phyloP scores from a whole-genome alignment of 129 eudicot species.

The Flaveria robusta region DNA sequence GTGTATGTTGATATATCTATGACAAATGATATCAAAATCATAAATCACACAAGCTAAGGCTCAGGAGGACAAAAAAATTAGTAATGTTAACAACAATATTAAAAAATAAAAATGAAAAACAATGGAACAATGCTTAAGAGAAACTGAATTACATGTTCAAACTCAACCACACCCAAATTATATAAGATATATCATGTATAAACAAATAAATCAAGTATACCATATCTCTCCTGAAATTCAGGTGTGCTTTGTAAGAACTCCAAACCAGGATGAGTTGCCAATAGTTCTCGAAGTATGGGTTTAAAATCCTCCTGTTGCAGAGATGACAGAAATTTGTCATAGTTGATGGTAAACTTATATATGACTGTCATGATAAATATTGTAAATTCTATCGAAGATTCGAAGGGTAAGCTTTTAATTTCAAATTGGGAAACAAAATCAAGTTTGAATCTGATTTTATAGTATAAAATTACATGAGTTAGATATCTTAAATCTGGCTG shows the following conservation, averaged over 20 bases:
- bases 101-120: background rate
- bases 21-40: background rate
- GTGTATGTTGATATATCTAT: background rate
- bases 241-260: conserved; percentile 92
- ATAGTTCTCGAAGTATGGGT: conserved; percentile 83
- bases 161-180: background rate
- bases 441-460: background rate
- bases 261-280: conserved; percentile 92
- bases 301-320: conserved; percentile 77
- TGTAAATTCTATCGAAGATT: background rate
- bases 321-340: background rate
- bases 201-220: conserved; percentile 33
- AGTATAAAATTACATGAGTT: conserved; percentile 53
- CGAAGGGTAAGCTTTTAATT: background rate
- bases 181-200: background rate
- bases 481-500: conserved; percentile 69
- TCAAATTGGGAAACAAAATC: background rate
- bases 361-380: background rate
- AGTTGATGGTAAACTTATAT: conserved; percentile 6
- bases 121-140: background rate
- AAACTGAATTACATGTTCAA: background rate
- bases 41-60: background rate
- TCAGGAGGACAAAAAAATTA: background rate
- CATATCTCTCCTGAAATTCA: conserved; percentile 96
- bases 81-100: background rate